These are phyloP conservation scores for Cerrena zonata DNA, from an alignment of 1,284 basidiomycete genomes.

Conservation along the genomic window DNA sequence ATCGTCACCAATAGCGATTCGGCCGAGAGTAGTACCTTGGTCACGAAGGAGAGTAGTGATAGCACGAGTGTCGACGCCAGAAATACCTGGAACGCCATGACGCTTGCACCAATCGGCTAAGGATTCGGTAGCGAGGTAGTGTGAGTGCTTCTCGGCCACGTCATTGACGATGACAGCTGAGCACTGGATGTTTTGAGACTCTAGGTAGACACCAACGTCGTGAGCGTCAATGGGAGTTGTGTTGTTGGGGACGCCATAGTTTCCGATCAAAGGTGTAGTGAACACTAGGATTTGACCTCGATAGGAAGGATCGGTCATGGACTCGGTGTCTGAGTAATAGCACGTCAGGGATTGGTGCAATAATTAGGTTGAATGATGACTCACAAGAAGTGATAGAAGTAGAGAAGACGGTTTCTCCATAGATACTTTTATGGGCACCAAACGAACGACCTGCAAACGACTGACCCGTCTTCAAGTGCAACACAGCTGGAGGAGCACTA, in stretches of 20 bases:
- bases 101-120: conserved; percentile 91
- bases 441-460: conserved; percentile 87
- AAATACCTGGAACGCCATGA: conserved; percentile 86
- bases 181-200: conserved; percentile 87
- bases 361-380: conserved; percentile 23
- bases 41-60: conserved; percentile 91
- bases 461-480: conserved; percentile 93
- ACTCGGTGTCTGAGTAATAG: conserved; percentile 78
- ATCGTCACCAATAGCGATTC: conserved; percentile 81
- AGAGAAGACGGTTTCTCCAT: conserved; percentile 97
- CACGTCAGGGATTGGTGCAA: conserved; percentile 11
- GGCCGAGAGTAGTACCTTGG: conserved; percentile 94
- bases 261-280: conserved; percentile 96
- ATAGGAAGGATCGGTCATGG: conserved; percentile 99
- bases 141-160: conserved; percentile 90
- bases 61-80: conserved; percentile 95
- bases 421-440: conserved; percentile 82
- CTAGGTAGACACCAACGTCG: conserved; percentile 86
- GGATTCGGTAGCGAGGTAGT: conserved; percentile 90
- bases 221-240: conserved; percentile 67
- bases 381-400: conserved; percentile 96
- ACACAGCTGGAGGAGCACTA: conserved; percentile 62
- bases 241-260: conserved; percentile 94
- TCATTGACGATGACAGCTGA: conserved; percentile 91
- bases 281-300: conserved; percentile 97